Conservation (phyloP, 2,329 filamentous ascomycete genomes). For the Calonectria pauciramosa region DNA sequence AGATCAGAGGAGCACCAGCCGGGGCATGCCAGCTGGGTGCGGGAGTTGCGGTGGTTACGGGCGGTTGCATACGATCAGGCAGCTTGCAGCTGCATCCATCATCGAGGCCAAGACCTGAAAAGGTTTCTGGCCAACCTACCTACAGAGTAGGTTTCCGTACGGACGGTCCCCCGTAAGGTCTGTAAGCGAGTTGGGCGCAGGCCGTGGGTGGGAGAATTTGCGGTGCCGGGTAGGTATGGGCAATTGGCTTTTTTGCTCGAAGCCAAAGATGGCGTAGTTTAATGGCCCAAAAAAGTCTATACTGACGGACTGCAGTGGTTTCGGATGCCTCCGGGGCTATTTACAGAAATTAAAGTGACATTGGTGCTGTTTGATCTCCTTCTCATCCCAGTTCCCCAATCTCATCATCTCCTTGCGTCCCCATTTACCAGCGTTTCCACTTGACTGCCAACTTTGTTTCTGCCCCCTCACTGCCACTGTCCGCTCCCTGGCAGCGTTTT, state of each 20-base stretch:
- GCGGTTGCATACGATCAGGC: not conserved
- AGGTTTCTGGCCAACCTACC: not conserved
- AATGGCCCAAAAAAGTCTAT: not conserved
- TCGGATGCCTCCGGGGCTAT: conserved; percentile 11
- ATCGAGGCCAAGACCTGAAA: not conserved
- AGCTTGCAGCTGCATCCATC: not conserved
- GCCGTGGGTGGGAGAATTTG: not conserved
- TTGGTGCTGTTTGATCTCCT: not conserved
- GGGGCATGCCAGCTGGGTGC: not conserved
- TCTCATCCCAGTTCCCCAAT: not conserved
- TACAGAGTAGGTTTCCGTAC: not conserved
- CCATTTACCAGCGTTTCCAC: conserved; percentile 9
- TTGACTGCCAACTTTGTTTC: conserved; percentile 5
- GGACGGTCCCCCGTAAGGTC: not conserved
- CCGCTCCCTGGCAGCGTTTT: not conserved
- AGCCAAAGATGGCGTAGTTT: conserved; percentile 5
- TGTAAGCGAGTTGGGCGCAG: not conserved
- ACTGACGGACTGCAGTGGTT: not conserved
- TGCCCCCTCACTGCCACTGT: not conserved
- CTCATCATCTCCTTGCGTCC: conserved; percentile 7
- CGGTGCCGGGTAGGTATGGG: not conserved
- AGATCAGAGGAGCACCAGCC: not conserved
- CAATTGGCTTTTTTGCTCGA: conserved; percentile 5
- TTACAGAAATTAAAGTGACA: conserved; percentile 10
- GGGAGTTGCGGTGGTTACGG: not conserved